Evolutionary conservation across 345 rosid species (phyloP), one percentile per base, ranked within the genome.

Genomic region (Citrus unshiu): DNA sequence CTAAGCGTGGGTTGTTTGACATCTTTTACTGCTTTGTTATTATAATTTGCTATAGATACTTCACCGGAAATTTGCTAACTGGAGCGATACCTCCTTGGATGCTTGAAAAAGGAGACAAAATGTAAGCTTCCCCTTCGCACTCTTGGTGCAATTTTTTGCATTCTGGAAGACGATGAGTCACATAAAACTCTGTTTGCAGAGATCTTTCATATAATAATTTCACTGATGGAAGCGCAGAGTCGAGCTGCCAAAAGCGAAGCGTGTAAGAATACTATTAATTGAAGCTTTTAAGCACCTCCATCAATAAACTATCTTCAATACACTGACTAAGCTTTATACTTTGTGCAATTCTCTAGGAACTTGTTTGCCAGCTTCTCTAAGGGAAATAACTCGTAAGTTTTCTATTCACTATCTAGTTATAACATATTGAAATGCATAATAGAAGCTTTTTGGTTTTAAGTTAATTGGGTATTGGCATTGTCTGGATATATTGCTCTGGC

Each of bases 181-280:
- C 70, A 19, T 40, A 19, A 24, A 62, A 40, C 22, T 32, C 22
- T 2, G 13, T 59, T 13, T 61, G 81, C 79, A 88, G 90, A 68
- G 88, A 84, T 27, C 78, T 88, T 58, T 84, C 88, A 6, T 85
- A 82, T 72, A 86, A 82, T 75, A 85, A 77, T 46, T 85, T 85
- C 54, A 18, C 34, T 14, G 30, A 22, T 43, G 40, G 2, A 64
- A 70, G 14, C 78, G 7, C 35, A 16, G 35, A 30, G 12, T 46
- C 24, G 7, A 30, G 10, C 3, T 84, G 87, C 61, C 79, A 59
- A 35, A 25, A 1, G 2, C 25, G 71, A 35, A 34, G 0, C 0
- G 77, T 81, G 86, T 84, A 84, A 74, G 86, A 80, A 63, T 40
- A 16, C 57, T 39, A n/a, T 60, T 21, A 16, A 25, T 62, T 54